A percentile compares a stretch with the other conserved stretches of the same genome.
Conservation (phyloP, 768 basidiomycete genomes). For the Phaffia australis region DNA sequence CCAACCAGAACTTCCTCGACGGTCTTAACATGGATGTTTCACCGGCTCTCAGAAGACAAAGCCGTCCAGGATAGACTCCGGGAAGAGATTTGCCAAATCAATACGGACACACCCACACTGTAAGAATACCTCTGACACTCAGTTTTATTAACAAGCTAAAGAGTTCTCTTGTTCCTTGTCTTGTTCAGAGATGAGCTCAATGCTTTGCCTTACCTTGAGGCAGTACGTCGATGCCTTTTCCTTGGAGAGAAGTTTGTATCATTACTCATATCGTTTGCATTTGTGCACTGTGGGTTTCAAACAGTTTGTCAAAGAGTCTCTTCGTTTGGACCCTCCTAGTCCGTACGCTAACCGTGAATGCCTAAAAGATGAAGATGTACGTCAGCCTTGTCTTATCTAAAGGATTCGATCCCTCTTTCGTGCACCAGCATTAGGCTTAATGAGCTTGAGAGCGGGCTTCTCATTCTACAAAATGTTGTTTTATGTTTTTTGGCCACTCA, state of each 20-base stretch:
- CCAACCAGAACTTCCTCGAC: conserved; percentile 18
- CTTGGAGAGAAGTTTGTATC: too few relatives aligned
- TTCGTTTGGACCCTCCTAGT: conserved; percentile 16
- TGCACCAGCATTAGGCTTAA: not conserved
- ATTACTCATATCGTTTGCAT: too few relatives aligned
- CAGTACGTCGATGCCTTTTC: not conserved
- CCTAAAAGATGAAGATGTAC: too few relatives aligned
- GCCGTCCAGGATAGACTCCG: conserved; percentile 15
- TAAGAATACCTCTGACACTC: not conserved
- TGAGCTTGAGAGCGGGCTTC: not conserved
- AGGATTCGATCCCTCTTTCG: not conserved
- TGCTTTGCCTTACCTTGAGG: conserved; percentile 20
- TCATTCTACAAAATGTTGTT: too few relatives aligned
- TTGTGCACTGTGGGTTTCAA: not conserved
- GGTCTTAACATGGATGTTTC: conserved; percentile 19
- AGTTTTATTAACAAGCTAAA: not conserved
- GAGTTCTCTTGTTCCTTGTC: not conserved
- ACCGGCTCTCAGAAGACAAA: conserved; percentile 11
- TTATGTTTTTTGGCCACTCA: not conserved
- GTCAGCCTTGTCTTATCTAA: too few relatives aligned
- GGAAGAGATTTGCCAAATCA: conserved; percentile 10
- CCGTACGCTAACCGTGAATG: not conserved
- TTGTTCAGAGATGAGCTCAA: conserved; percentile 6
- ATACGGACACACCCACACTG: not conserved
- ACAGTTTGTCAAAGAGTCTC: conserved; percentile 11